Base-by-base conservation (phyloP, 805 yeast species). In the Kluyveromyces lactis region DNA sequence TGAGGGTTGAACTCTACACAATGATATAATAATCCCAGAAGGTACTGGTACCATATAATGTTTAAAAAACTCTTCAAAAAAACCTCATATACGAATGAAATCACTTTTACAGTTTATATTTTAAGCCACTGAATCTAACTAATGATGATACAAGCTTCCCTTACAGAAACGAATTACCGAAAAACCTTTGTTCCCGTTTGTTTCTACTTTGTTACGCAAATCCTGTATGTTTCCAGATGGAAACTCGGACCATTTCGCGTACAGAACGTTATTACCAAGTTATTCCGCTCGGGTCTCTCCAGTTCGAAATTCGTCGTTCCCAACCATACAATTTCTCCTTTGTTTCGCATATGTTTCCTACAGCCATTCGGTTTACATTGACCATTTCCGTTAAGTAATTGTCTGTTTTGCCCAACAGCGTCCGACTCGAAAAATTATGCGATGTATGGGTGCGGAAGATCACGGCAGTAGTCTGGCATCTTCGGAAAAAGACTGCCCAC, bases 201-300 rank as follows among this genome's bases (percentile, higher is more conserved):
- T 34, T 24, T 34, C 37, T 15, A 17, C n/a, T 24, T 15, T 34
- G 37, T 34, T 34, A n/a, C 37, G 12, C 17, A 17, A 9, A 15
- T 12, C 28, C 37, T n/a, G 4, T 34, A 9, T 24, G 30, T 34
- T 24, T 34, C 30, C 37, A 17, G 24, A 12, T 4, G 3, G 9
- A 18, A 10, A 19, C 24, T 32, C 35, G 35, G 35, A n/a, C 35
- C 35, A 32, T 32, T 32, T 32, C 35, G 35, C 35, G 35, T 32
- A 32, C 35, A 32, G 9, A 21, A 9, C 24, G 24, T 9, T 6
- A 9, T 9, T 9, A 21, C 6, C 6, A 6, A 21, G 6, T 6
- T 9, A 9, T 21, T 9, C 9, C 24, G 24, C 24, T 21, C 24
- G 24, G 24, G 6, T 9, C 8, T 21, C 24, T 6, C 9, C 24